These are phyloP conservation scores for Aspergillus leporis DNA, from an alignment of 495 filamentous ascomycete genomes.

Conservation along the genomic window DNA sequence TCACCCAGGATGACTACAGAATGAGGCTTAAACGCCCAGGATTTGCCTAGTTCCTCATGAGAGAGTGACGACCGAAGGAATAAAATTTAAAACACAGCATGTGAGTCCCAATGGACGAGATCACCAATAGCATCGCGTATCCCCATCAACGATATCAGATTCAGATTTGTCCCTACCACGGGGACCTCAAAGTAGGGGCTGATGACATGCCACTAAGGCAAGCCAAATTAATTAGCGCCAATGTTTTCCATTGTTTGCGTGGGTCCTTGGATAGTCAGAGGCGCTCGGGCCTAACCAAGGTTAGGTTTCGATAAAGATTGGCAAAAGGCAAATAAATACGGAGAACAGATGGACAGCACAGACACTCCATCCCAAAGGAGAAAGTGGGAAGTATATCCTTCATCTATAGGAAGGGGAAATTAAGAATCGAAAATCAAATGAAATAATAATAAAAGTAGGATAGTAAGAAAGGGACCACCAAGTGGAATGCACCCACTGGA, in stretches of 20 bases:
- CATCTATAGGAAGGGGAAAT: not conserved
- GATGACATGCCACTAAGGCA: constrained; percentile 30
- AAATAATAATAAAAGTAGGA: not conserved
- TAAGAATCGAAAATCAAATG: constrained; percentile 4
- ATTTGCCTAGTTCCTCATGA: not conserved
- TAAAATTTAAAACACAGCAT: not conserved
- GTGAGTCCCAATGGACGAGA: not conserved
- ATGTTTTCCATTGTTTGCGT: constrained; percentile 13
- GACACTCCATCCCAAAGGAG: not conserved
- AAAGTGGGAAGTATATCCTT: not conserved
- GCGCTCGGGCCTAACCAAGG: constrained; percentile 22
- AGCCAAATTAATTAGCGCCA: constrained; percentile 28
- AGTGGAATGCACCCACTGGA: not conserved
- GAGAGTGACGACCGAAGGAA: not conserved
- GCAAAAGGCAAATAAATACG: not conserved
- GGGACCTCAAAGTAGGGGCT: constrained; percentile 17
- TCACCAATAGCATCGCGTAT: not conserved
- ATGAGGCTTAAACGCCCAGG: constrained; percentile 10
- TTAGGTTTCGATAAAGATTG: constrained; percentile 5
- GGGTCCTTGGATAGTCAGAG: not conserved
- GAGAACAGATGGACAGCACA: constrained; percentile 8
- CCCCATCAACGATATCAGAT: constrained; percentile 9
- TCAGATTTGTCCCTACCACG: constrained; percentile 13
- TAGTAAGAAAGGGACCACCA: not conserved
- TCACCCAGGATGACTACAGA: not conserved